phyloP scores from a whole-genome alignment of 2,329 filamentous ascomycete species.

The Graphiopsis chlorocephala region DNA sequence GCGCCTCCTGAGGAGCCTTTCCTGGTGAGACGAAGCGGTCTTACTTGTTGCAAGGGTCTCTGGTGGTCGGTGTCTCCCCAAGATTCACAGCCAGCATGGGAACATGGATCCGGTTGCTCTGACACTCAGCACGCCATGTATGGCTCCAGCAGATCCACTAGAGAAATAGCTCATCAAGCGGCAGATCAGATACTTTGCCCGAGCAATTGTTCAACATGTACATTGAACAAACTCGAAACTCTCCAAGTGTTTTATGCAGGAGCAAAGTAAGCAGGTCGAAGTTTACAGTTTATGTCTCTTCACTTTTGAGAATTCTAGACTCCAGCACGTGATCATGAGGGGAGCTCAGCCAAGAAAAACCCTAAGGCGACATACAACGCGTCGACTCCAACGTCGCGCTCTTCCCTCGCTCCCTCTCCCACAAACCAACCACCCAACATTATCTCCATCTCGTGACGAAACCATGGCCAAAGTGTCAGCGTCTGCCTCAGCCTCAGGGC shows the following conservation, averaged over 20 bases:
- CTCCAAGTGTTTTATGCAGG: neutral
- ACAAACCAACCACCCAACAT: neutral
- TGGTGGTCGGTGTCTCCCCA: neutral
- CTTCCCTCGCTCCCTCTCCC: neutral
- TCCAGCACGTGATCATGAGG: neutral
- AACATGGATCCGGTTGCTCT: neutral
- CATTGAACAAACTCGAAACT: neutral
- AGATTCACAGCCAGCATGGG: neutral
- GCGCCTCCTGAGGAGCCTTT: neutral
- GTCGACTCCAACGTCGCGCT: neutral
- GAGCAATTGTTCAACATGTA: neutral
- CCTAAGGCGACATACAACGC: neutral
- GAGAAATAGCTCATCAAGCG: neutral
- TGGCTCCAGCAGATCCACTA: neutral
- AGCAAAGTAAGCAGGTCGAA: neutral
- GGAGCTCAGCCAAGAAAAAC: neutral
- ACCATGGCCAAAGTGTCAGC: slow-evolving; percentile 8
- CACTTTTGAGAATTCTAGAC: neutral
- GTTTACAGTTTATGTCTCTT: neutral
- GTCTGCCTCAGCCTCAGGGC: neutral
- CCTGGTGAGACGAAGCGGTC: neutral
- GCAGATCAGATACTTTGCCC: neutral
- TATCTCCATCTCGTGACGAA: neutral
- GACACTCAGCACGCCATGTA: neutral
- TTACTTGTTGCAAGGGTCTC: neutral